Evolutionary conservation across 2,329 filamentous ascomycete species (phyloP), one percentile per base, ranked within the genome.

Genomic region (Septoria petroselini): DNA sequence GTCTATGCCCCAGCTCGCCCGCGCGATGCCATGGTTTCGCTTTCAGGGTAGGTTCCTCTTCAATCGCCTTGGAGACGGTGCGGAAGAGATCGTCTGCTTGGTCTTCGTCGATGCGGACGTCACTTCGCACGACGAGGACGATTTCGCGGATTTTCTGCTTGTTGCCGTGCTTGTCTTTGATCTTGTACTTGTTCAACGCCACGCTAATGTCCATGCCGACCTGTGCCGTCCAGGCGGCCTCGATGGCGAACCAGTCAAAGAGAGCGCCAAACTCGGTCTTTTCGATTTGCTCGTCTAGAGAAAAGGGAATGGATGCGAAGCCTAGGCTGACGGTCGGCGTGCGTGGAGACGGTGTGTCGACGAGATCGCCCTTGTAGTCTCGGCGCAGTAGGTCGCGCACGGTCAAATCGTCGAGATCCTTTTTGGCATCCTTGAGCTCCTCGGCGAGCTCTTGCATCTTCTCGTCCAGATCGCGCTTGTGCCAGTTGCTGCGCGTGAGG

Each of bases 211-310:
- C 73, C 9, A 70, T 68, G 25, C 71, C 69, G 7, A 69, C 63
- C 50, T 73, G 66, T 4, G 73, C 72, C 0, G 73, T 76, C 73
- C 73, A 76, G 1, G 73, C 73, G 8, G 73, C 72, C 42, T 76
- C 71, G 21, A 75, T 63, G 2, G 72, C 72, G 49, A 75, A 76
- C 73, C 73, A 76, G 57, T 75, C 68, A 40, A 76, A 76, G 4
- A 75, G 67, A 54, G 73, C 72, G 38, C 67, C 63, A 49, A 73
- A 76, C 21, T 74, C 72, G 0, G 73, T 76, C 57, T 71, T 73
- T 7, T 64, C 54, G 46, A 75, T 73, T 51, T 74, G 72, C 40
- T 72, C 66, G 25, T 74, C 72, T 59, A 75, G 64, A 1, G 70
- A 73, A 63, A 70, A 74, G 0, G 73, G 73, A 35, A 76, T 70